phyloP scores from a whole-genome alignment of 1,139 yeast genomes.

The Candida tropicalis region DNA sequence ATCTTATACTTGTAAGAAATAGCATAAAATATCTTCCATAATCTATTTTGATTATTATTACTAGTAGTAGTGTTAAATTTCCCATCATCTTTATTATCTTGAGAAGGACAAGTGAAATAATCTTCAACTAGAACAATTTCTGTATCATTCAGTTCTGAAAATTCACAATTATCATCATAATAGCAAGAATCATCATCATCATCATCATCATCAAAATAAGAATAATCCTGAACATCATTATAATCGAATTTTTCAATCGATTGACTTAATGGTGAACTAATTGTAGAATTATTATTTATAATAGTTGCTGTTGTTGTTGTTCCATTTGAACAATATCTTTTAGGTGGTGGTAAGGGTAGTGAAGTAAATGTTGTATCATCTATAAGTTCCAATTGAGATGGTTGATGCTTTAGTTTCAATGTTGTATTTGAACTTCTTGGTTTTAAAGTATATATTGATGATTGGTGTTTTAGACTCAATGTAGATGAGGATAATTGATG shows the following conservation, averaged over 20 bases:
- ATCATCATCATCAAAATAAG: constrained; percentile 12
- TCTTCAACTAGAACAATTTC: constrained; percentile 53
- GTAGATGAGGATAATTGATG: neutral
- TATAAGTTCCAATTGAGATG: constrained; percentile 61
- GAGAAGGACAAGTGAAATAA: constrained; percentile 31
- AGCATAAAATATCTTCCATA: constrained; percentile 10
- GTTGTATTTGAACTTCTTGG: constrained; percentile 1
- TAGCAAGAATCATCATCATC: neutral
- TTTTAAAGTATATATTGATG: constrained; percentile 4
- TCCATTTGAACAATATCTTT: constrained; percentile 2
- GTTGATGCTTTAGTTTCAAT: constrained; percentile 29
- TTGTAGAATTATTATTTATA: neutral
- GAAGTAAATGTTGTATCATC: constrained; percentile 67
- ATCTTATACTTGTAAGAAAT: constrained; percentile 10
- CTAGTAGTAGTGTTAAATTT: neutral
- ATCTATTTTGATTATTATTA: constrained; percentile 6
- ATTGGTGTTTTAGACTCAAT: neutral
- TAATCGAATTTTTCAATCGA: constrained; percentile 5
- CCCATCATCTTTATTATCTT: constrained; percentile 7
- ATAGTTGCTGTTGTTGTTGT: constrained; percentile 4
- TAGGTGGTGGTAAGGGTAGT: constrained; percentile 65
- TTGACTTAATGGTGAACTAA: neutral
- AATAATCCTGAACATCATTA: neutral
- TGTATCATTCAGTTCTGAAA: constrained; percentile 11
- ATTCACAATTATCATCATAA: constrained; percentile 8